These are phyloP conservation scores for Dryas integrifolia DNA, from an alignment of 331 rosid genomes.

Conservation along the genomic window DNA sequence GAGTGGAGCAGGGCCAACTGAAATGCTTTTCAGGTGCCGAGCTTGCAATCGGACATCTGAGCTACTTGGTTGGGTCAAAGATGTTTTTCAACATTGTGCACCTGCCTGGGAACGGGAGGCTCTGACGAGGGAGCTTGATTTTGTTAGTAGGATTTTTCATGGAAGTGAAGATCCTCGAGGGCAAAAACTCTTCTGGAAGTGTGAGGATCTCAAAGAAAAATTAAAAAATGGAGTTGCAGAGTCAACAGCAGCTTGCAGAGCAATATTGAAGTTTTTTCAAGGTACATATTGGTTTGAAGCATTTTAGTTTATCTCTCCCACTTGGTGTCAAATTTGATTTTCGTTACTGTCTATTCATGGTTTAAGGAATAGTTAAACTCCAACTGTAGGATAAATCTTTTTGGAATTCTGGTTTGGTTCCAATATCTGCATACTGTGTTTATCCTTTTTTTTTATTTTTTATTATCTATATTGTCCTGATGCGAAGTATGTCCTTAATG, in stretches of 20 bases:
- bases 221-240: conserved; percentile 63
- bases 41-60: conserved; percentile 96
- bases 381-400: neutral
- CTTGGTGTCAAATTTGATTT: neutral
- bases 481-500: conserved; percentile 29
- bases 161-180: conserved; percentile 90
- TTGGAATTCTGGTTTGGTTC: neutral
- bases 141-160: conserved; percentile 85
- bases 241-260: conserved; percentile 67
- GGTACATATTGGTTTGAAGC: conserved; percentile 41
- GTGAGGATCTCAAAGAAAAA: conserved; percentile 81
- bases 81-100: conserved; percentile 96
- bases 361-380: neutral
- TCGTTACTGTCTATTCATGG: neutral
- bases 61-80: conserved; percentile 98
- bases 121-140: conserved; percentile 86
- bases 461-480: conserved; percentile 7
- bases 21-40: conserved; percentile 95
- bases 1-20: conserved; percentile 75
- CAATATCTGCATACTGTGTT: neutral
- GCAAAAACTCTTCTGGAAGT: conserved; percentile 69
- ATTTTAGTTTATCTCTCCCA: neutral
- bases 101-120: conserved; percentile 91
- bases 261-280: conserved; percentile 82
- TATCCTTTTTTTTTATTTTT: neutral